Percentiles rank a stretch among this genome's conserved stretches.
Conservation (phyloP, 2,329 filamentous ascomycete genomes). For the Phoma sp. region DNA sequence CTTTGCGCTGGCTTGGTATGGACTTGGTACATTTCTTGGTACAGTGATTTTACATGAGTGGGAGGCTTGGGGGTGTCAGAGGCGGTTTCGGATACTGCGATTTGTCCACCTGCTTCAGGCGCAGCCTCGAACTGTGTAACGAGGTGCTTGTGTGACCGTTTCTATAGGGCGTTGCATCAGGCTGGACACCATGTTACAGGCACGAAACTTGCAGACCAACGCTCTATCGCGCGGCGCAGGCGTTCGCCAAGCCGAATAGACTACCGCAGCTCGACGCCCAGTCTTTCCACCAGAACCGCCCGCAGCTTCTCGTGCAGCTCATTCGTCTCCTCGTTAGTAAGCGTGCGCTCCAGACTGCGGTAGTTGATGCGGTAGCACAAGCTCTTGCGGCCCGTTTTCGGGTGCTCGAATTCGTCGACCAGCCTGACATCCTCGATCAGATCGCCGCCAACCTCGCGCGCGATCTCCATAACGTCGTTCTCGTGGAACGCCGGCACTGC, state of each 20-base stretch:
- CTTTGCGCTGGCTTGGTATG: no score
- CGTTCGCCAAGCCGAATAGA: not conserved
- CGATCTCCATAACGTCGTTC: slow-evolving; percentile 97
- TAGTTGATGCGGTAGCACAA: slow-evolving; percentile 94
- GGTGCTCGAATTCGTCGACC: slow-evolving; percentile 86
- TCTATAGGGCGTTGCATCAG: no score
- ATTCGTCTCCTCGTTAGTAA: slow-evolving; percentile 84
- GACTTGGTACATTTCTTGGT: no score
- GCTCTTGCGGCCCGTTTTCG: slow-evolving; percentile 81
- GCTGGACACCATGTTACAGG: no score
- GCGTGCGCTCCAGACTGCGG: slow-evolving; percentile 85
- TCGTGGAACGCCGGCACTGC: slow-evolving; percentile 70
- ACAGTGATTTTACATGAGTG: no score
- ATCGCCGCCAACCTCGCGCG: slow-evolving; percentile 81
- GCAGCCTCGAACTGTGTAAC: no score
- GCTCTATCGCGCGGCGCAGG: no score
- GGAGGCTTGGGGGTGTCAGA: no score
- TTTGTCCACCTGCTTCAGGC: no score
- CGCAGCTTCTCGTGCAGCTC: slow-evolving; percentile 73
- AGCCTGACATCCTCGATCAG: slow-evolving; percentile 85
- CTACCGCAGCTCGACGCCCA: slow-evolving; percentile 81
- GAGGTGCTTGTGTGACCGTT: no score
- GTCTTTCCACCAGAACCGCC: slow-evolving; percentile 66
- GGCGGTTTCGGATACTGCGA: no score
- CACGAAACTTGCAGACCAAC: no score